These are phyloP conservation scores for Leucocoprinus leucothites DNA, from an alignment of 768 basidiomycete genomes.

Conservation along the genomic window DNA sequence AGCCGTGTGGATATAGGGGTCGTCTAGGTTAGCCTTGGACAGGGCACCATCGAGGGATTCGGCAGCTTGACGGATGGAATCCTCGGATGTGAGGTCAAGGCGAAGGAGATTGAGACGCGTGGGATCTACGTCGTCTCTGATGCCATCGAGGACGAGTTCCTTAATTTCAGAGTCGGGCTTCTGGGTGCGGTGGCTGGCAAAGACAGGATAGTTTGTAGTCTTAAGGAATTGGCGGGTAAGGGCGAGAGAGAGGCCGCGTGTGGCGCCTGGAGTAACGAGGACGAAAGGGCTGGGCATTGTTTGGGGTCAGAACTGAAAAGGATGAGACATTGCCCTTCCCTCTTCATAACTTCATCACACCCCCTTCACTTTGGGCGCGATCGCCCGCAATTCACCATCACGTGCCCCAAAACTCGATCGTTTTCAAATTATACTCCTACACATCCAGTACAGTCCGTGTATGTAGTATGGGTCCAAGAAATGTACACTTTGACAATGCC, in stretches of 20 bases:
- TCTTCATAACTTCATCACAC: neutral
- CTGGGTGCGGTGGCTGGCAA: slow-evolving; percentile 47
- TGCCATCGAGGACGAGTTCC: slow-evolving; percentile 37
- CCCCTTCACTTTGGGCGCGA: neutral
- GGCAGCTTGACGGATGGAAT: slow-evolving; percentile 47
- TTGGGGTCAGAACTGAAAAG: slow-evolving; percentile 5
- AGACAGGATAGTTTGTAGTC: slow-evolving; percentile 49
- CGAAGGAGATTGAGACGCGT: slow-evolving; percentile 42
- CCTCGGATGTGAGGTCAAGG: slow-evolving; percentile 50
- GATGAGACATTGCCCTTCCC: slow-evolving; percentile 5
- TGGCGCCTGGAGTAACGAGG: slow-evolving; percentile 50
- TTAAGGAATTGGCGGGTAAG: slow-evolving; percentile 51
- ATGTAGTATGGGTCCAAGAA: slow-evolving; percentile 6
- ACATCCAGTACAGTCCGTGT: neutral
- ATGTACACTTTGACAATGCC: slow-evolving; percentile 2
- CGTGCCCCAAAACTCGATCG: neutral
- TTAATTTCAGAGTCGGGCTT: slow-evolving; percentile 32
- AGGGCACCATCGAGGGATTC: slow-evolving; percentile 34
- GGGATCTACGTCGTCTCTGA: slow-evolving; percentile 36
- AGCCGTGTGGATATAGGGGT: slow-evolving; percentile 48
- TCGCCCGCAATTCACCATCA: slow-evolving; percentile 1
- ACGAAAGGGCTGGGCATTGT: slow-evolving; percentile 38
- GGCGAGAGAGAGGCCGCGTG: slow-evolving; percentile 53
- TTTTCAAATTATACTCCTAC: neutral
- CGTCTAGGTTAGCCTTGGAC: slow-evolving; percentile 18